Percentiles rank a stretch among this genome's conserved stretches.
Conservation (phyloP, 2,329 filamentous ascomycete genomes). For the Endocalyx cinctus region DNA sequence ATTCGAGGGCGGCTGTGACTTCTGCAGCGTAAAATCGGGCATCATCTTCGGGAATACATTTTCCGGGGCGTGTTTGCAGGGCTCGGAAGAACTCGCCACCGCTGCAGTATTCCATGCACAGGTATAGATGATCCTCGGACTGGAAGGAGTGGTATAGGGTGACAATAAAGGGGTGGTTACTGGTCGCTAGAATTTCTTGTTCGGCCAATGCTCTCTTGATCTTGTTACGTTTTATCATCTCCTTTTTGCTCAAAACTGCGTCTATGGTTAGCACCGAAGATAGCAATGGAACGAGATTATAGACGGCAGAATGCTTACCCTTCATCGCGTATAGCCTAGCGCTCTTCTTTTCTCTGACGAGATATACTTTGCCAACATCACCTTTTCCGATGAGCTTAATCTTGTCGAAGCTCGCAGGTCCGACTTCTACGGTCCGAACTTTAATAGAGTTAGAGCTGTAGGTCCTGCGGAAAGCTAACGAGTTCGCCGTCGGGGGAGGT, state of each 20-base stretch:
- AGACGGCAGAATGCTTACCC: conserved; percentile 49
- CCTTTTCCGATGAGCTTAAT: conserved; percentile 99
- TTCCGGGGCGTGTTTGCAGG: conserved; percentile 91
- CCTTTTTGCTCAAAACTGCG: conserved; percentile 94
- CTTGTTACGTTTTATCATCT: conserved; percentile 99
- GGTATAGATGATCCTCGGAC: conserved; percentile 94
- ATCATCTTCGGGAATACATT: conserved; percentile 95
- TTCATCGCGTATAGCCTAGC: conserved; percentile 97
- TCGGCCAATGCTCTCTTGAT: conserved; percentile 97
- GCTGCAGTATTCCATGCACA: conserved; percentile 99
- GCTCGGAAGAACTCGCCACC: conserved; percentile 98
- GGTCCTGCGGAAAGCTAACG: conserved; percentile 80
- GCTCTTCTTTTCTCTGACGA: conserved; percentile 98
- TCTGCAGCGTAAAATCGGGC: conserved; percentile 96
- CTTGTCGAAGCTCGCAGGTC: conserved; percentile 95
- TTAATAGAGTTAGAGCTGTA: conserved; percentile 99
- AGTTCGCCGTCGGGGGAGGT: conserved; percentile 62
- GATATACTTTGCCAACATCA: conserved; percentile 96
- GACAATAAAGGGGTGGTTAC: conserved; percentile 98
- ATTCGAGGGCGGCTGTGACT: conserved; percentile 93
- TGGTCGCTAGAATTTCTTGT: conserved; percentile 96
- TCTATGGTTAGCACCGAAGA: conserved; percentile 29
- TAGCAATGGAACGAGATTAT: background rate
- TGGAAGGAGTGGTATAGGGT: conserved; percentile 99
- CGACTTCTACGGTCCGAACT: conserved; percentile 92